Evolutionary conservation across 2,329 filamentous ascomycete species (phyloP).

Genomic region (Metarhizium guizhouense): DNA sequence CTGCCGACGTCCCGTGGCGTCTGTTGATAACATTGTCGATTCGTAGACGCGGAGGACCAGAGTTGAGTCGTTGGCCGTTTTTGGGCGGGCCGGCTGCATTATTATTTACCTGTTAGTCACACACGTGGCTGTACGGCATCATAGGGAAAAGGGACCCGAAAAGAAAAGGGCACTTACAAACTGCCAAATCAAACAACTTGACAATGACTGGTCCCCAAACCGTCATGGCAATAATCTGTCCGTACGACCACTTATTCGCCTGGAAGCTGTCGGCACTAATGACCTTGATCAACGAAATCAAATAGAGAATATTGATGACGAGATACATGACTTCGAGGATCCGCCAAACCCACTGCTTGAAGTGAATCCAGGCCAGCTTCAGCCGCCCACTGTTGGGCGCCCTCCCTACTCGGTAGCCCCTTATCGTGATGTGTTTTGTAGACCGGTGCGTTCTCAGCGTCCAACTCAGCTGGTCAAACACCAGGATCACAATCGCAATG

Average conservation of each 20-base stretch:
- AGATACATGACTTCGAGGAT: constrained; percentile 26
- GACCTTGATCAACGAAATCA: constrained; percentile 26
- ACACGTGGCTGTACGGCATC: neutral
- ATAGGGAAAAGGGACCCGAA: neutral
- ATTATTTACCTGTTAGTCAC: constrained; percentile 11
- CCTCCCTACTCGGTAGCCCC: constrained; percentile 22
- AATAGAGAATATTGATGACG: constrained; percentile 28
- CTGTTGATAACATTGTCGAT: constrained; percentile 31
- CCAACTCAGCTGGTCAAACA: constrained; percentile 27
- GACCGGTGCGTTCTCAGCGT: constrained; percentile 25
- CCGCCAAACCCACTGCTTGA: constrained; percentile 25
- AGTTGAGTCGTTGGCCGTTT: constrained; percentile 25
- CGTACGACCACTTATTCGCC: constrained; percentile 26
- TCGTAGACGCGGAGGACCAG: constrained; percentile 26
- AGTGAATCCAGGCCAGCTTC: constrained; percentile 17
- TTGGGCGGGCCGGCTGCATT: constrained; percentile 26
- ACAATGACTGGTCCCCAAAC: constrained; percentile 31
- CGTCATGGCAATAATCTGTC: constrained; percentile 30
- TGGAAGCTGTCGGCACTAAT: constrained; percentile 27
- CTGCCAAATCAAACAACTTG: constrained; percentile 27
- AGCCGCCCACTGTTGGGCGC: constrained; percentile 19
- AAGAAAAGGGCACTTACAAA: constrained; percentile 19
- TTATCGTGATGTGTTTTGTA: constrained; percentile 21
- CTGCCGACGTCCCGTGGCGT: constrained; percentile 13
- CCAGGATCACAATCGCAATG: constrained; percentile 24